Percentiles rank a stretch among this genome's conserved stretches.
phyloP scores from a whole-genome alignment of 2,329 filamentous ascomycete genomes.

The Tolypocladium cylindrosporum region DNA sequence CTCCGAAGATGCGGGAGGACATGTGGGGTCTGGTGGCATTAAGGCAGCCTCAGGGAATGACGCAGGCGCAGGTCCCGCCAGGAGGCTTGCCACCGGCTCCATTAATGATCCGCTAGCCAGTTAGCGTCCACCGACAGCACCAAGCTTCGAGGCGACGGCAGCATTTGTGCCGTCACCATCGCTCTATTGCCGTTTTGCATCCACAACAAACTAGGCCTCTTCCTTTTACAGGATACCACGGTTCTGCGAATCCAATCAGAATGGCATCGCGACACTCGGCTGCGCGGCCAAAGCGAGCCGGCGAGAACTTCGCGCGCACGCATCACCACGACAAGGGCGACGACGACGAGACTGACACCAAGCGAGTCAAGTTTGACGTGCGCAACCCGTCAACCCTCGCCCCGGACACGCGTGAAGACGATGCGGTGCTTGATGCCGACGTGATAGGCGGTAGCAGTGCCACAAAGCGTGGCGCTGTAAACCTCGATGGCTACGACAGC shows the following conservation, averaged over 20 bases:
- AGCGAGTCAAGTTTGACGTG: constrained; percentile 86
- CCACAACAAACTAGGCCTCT: neutral
- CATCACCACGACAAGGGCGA: constrained; percentile 55
- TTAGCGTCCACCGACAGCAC: neutral
- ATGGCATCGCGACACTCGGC: constrained; percentile 14
- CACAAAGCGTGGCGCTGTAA: constrained; percentile 87
- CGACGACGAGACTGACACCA: constrained; percentile 40
- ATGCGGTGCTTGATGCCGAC: constrained; percentile 76
- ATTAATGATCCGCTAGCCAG: neutral
- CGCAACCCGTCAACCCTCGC: constrained; percentile 90
- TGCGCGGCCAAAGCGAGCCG: constrained; percentile 72
- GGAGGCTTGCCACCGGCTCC: neutral
- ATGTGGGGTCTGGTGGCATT: neutral
- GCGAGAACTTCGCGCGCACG: constrained; percentile 69
- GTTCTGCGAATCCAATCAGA: neutral
- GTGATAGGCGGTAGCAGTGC: constrained; percentile 74
- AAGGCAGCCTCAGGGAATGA: neutral
- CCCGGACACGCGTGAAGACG: constrained; percentile 62
- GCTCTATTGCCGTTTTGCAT: neutral
- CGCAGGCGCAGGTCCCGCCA: neutral
- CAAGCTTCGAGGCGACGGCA: neutral
- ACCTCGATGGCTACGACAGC: constrained; percentile 92
- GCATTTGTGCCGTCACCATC: neutral
- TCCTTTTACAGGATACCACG: neutral
- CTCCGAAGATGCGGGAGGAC: neutral